Evolutionary conservation across 2,329 filamentous ascomycete species (phyloP).

Genomic region (Colletotrichum aenigma): DNA sequence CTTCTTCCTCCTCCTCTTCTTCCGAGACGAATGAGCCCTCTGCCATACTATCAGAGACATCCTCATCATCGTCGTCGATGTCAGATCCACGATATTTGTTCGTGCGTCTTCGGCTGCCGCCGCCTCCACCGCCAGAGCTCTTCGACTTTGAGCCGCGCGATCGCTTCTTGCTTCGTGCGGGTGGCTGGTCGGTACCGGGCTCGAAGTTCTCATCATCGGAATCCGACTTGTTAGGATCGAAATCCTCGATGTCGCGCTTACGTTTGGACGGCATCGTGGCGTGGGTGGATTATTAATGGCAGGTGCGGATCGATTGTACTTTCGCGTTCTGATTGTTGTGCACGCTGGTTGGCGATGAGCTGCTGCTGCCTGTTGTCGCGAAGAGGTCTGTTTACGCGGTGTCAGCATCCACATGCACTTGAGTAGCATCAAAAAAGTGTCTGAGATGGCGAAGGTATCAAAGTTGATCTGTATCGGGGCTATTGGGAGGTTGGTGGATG

Average conservation of each 20-base stretch:
- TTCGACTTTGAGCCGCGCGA: conserved; percentile 35
- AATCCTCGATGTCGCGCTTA: conserved; percentile 62
- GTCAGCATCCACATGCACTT: background rate
- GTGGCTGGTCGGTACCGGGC: conserved; percentile 49
- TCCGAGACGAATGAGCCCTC: conserved; percentile 53
- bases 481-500: background rate
- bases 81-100: conserved; percentile 63
- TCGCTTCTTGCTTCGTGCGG: conserved; percentile 43
- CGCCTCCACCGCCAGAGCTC: conserved; percentile 34
- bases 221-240: conserved; percentile 71
- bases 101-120: conserved; percentile 37
- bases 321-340: conserved; percentile 5
- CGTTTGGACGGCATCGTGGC: conserved; percentile 54
- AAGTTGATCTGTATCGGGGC: background rate
- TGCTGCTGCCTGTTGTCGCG: background rate
- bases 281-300: background rate
- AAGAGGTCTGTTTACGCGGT: background rate
- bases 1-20: conserved; percentile 41
- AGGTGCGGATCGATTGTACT: background rate
- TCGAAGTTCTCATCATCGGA: conserved; percentile 71
- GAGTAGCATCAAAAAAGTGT: background rate
- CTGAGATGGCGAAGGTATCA: background rate
- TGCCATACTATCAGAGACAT: conserved; percentile 57
- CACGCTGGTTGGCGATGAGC: background rate
- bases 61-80: conserved; percentile 65